Evolutionary conservation across 257 asterid genomes (phyloP), one percentile per base, ranked within the genome.

Genomic region (Vinca minor): DNA sequence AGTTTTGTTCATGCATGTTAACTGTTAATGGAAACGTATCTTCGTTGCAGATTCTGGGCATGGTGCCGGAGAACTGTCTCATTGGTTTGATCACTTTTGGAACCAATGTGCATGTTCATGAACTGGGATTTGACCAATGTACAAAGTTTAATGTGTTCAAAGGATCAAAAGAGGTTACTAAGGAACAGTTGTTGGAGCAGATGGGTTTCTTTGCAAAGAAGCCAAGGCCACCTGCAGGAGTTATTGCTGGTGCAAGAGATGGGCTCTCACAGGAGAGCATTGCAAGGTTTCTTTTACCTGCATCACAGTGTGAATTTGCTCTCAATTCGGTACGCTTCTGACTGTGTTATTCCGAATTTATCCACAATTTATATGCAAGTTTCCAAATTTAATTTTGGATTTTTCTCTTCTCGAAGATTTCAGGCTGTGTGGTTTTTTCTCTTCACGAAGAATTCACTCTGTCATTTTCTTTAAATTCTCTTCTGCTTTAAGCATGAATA

Each of bases 81-180:
- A 77, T 93, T 73, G 98, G 98, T 56, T 73, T 93, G 76, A 85
- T 93, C 63, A 93, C 97, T 4, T 87, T 89, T 54, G 98, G 98
- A 67, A 82, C 97, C 32, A 87, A 78, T 44, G 96, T 93, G 57
- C 96, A 93, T 68, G 83, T 93, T 75, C 96, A 89, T 76, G 97
- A 93, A 82, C 79, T 93, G 74, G 98, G 98, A 26, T 93, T 81
- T 71, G 94, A 93, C 63, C 95, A 84, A 78, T 80, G 86, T 71
- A 90, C 98, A 10, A 93, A 89, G 86, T 89, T 87, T 73, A 91
- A 89, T 58, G 97, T 87, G 75, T 93, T 93, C 84, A 93, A 84
- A 87, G 98, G 98, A 67, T 82, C 95, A 53, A 89, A 89, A 74
- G 97, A 87, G 69, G 80, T 93, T 55, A 79, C 94, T 52, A 93